Evolutionary conservation across 2,329 filamentous ascomycete species (phyloP), one percentile per base, ranked within the genome.

Genomic region (Coleophoma eucalyptorum): DNA sequence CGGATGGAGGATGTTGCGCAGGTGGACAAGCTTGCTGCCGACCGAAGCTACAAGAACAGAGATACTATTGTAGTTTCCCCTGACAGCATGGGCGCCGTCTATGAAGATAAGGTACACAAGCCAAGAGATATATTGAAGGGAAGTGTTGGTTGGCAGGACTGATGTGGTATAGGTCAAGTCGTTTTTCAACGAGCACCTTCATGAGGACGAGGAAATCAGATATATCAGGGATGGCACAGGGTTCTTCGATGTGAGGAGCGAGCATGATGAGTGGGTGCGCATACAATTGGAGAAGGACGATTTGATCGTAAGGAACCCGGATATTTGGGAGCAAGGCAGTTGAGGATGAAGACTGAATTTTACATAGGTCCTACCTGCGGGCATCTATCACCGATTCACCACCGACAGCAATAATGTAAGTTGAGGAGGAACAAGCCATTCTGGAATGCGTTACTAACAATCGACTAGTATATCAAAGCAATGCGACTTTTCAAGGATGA

Each of bases 401-500:
- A 97, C 92, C 0, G 92, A 97, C 69, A 84, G 87, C 66, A 81
- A 86, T 55, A 96, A 99, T 67, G 92, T 96, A 69, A 73, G 90
- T 81, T 31, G 26, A 26, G 26, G 6, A 26, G 2, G 26, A 26
- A 26, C 10, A 26, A 26, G 26, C 26, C 26, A 5, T 26, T 6
- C 26, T 26, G 6, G 10, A 7, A 5, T 26, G 4, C 4, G 26
- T 26, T 8, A 26, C 26, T 26, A 26, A 26, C 26, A 5, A 5
- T 26, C 26, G 6, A 26, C 26, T 8, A 97, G 92, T 97, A 93
- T 66, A 90, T 96, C 59, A 89, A 95, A 66, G 94, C 94, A 13
- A 93, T 97, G 90, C 82, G 94, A 51, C 77, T 99, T 47, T 99
- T 97, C 81, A 92, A 97, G 74, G 94, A 97, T 58, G 92, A 97